A percentile compares a stretch with the other conserved stretches of the same genome.
These are phyloP conservation scores for Mallotus nudiflorus DNA, from an alignment of 345 rosid species.

Conservation along the genomic window DNA sequence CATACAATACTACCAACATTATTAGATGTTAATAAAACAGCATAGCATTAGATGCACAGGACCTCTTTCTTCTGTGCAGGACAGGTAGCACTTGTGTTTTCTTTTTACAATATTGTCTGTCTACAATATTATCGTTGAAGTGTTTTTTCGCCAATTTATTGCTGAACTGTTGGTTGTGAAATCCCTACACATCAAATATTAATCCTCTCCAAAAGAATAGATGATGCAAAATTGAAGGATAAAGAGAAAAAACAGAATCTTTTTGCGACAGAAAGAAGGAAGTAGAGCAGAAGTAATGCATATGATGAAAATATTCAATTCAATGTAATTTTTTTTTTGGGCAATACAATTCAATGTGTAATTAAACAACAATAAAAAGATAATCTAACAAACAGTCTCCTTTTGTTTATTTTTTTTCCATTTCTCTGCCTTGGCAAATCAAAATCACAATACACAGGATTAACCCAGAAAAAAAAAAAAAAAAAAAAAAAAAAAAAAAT, in stretches of 20 bases:
- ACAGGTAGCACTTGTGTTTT: too few relatives aligned
- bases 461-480: too few relatives aligned
- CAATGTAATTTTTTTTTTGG: too few relatives aligned
- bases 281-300: neutral
- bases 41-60: neutral
- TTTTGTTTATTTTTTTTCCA: neutral
- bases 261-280: too few relatives aligned
- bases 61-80: neutral
- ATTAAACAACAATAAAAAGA: conserved; percentile 12
- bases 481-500: neutral
- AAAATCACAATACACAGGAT: conserved; percentile 11
- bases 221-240: too few relatives aligned
- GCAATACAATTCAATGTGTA: conserved; percentile 6
- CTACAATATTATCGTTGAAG: neutral
- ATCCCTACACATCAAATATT: neutral
- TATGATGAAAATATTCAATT: neutral
- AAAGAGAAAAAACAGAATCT: too few relatives aligned
- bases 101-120: too few relatives aligned
- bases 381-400: neutral
- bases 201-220: neutral
- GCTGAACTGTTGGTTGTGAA: neutral
- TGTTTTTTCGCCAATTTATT: too few relatives aligned
- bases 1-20: too few relatives aligned
- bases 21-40: neutral
- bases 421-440: neutral